Conservation (phyloP, 2,329 filamentous ascomycete genomes). For the Colletotrichum caudatum region DNA sequence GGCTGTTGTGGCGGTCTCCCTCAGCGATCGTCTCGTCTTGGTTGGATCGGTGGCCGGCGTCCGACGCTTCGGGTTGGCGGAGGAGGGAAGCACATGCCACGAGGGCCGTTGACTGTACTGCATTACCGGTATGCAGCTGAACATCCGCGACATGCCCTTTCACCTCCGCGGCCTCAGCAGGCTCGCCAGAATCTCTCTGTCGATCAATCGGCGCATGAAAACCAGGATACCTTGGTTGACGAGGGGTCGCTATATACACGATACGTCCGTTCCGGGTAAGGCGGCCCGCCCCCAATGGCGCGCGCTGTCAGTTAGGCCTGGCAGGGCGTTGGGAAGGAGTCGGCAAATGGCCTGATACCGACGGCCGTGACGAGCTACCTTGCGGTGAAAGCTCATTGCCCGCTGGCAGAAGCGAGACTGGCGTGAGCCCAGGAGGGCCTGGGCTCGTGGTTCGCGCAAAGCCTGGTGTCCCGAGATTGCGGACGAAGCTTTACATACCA, state of each 20-base stretch:
- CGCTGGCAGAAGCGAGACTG: not conserved
- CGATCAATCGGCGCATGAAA: not conserved
- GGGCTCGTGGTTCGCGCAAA: not conserved
- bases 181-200: not conserved
- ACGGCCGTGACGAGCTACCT: not conserved
- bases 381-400: not conserved
- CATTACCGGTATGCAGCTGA: not conserved
- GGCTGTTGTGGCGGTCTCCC: not conserved
- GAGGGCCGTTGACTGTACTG: not conserved
- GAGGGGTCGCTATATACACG: not conserved
- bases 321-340: not conserved
- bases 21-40: not conserved
- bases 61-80: not conserved
- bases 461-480: not conserved
- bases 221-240: no score
- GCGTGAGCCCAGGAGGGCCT: no score
- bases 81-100: not conserved
- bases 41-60: not conserved
- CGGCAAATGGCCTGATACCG: not conserved
- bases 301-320: not conserved
- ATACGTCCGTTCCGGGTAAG: not conserved
- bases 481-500: not conserved
- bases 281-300: not conserved
- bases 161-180: not conserved
- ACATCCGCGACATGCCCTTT: not conserved